phyloP scores from a whole-genome alignment of 2,329 filamentous ascomycete species.

The Lizonia empirigonia region DNA sequence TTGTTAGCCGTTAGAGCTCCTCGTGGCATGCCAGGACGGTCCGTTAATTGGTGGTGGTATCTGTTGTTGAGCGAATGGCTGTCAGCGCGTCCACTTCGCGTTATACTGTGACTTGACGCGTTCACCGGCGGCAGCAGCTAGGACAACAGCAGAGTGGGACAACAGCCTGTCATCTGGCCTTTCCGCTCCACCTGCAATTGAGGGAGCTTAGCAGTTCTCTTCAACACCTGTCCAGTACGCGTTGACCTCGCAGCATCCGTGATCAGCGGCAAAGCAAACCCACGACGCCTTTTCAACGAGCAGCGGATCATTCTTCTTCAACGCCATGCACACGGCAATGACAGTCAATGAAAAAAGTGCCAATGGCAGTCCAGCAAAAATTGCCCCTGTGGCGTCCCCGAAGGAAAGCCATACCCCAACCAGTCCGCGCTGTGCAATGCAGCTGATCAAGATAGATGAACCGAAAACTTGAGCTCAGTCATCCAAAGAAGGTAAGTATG shows the following conservation, averaged over 20 bases:
- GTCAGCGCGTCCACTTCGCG: not conserved
- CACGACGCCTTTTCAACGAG: too few relatives aligned
- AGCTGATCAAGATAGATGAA: conserved; percentile 37
- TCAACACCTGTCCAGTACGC: too few relatives aligned
- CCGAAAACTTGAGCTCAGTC: conserved; percentile 37
- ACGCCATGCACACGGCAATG: conserved; percentile 38
- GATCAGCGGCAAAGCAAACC: too few relatives aligned
- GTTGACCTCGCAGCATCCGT: not conserved
- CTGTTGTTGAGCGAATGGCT: not conserved
- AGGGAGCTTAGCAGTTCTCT: too few relatives aligned
- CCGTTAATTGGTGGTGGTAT: not conserved
- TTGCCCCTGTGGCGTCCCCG: conserved; percentile 41
- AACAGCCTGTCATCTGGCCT: too few relatives aligned
- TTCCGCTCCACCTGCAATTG: too few relatives aligned
- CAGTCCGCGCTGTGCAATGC: conserved; percentile 47
- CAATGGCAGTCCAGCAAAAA: conserved; percentile 31
- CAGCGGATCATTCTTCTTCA: conserved; percentile 52
- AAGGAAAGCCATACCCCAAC: conserved; percentile 41
- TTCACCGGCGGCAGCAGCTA: not conserved
- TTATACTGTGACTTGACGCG: not conserved
- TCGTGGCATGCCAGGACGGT: conserved; percentile 9
- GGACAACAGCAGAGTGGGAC: not conserved
- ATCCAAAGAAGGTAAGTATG: conserved; percentile 42
- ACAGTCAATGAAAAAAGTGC: conserved; percentile 46
- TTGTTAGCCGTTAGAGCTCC: not conserved